Percentiles rank a stretch among this genome's conserved stretches.
Conservation (phyloP, 305 asterid genomes). For the Fraxinus angustifolia region DNA sequence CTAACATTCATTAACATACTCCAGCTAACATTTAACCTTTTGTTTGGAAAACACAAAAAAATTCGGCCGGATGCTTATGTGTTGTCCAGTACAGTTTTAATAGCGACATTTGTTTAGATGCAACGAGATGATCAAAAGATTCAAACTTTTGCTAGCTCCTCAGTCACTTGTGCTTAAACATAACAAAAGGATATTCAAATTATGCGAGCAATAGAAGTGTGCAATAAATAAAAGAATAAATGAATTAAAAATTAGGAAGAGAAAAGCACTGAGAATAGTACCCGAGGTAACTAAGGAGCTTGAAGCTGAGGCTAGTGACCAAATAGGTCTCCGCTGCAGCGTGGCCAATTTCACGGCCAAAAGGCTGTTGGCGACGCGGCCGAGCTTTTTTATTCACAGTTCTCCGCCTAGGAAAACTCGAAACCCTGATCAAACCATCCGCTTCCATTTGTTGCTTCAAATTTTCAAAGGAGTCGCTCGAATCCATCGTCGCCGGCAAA, state of each 20-base stretch:
- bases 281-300: slow-evolving; percentile 92
- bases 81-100: background rate
- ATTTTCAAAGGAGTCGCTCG: slow-evolving; percentile 27
- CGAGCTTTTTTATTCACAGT: slow-evolving; percentile 28
- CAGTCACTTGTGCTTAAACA: background rate
- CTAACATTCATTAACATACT: background rate
- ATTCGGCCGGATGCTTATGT: background rate
- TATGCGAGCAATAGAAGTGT: background rate
- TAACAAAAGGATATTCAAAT: background rate
- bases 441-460: slow-evolving; percentile 27
- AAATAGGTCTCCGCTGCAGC: slow-evolving; percentile 95
- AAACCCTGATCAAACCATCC: slow-evolving; percentile 31
- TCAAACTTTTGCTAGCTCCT: background rate
- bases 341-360: slow-evolving; percentile 71
- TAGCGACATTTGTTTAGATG: background rate
- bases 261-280: slow-evolving; percentile 19
- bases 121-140: slow-evolving; percentile 10
- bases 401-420: slow-evolving; percentile 51
- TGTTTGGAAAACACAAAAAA: background rate
- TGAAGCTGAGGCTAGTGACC: slow-evolving; percentile 76
- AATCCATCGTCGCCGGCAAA: slow-evolving; percentile 29
- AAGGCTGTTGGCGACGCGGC: slow-evolving; percentile 53
- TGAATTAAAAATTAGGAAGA: background rate
- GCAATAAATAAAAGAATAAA: background rate
- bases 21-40: background rate